Base-by-base conservation (phyloP, 2,329 filamentous ascomycete genomes). In the Beauveria scarabaeidicola region DNA sequence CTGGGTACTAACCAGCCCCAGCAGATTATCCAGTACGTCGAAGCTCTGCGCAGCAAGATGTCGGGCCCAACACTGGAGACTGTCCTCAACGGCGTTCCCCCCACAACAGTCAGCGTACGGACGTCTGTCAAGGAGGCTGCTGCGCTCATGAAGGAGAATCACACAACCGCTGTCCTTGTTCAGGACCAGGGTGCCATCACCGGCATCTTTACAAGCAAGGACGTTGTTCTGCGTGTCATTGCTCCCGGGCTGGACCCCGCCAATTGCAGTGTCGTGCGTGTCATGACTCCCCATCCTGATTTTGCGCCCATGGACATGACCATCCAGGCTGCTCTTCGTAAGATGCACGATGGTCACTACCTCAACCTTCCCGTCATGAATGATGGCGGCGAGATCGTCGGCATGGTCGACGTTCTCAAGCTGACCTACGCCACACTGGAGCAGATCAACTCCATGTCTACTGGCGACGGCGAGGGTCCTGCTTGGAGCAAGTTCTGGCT, bases 401-500 rank as follows among this genome's bases (percentile, higher is more conserved):
- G 94, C 69, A 99, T 99, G 94, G 94, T 99, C 27, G 94, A 99
- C 74, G 94, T 99, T 61, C 84, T 99, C 63, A 97, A 97, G 78
- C 82, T 99, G 69, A 99, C 94, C 23, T 99, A 99, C 74, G 94
- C 94, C 53, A 99, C 94, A 5, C 82, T 99, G 57, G 94, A 99
- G 75, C 93, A 97, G 78, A 91, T 96, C 75, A 97, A 97, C 78
- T 91, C 90, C 61, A 97, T 99, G 87, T 86, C 84, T 44, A 91
- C 87, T 57, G 84, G 84, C 46, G 93, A 96, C 70, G 91, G 85
- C 67, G 94, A 99, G 75, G 94, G 94, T 0, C 94, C 94, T 5
- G 94, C 94, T 7, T 99, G 94, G 94, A 97, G 97, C 79, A 99
- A 97, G 75, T 99, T 99, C 78, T 99, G 94, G 94, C 81, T 97